These are phyloP conservation scores for Fusarium sp. DNA, from an alignment of 2,329 filamentous ascomycete species.

Conservation along the genomic window DNA sequence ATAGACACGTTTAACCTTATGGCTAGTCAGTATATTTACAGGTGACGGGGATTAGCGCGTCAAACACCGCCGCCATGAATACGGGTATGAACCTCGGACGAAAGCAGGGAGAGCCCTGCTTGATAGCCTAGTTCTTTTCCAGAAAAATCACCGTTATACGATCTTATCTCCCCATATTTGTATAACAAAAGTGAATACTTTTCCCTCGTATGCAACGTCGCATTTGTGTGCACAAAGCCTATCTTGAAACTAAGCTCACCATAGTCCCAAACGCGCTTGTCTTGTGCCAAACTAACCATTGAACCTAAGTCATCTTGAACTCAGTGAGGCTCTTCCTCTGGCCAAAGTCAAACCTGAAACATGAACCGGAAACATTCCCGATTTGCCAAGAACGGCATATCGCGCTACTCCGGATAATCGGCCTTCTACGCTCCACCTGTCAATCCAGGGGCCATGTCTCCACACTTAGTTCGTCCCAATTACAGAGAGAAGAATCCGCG, in stretches of 20 bases:
- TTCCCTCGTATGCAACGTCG: not conserved
- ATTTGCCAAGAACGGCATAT: not conserved
- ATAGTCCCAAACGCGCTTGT: not conserved
- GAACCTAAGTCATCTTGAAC: rapidly evolving
- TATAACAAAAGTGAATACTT: rapidly evolving
- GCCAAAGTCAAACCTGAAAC: not conserved
- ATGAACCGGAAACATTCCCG: not conserved
- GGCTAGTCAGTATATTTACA: rapidly evolving
- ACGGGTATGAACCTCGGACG: not conserved
- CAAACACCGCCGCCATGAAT: not conserved
- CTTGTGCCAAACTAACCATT: rapidly evolving
- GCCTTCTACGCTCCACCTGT: not conserved
- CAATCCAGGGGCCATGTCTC: not conserved
- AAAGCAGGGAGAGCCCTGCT: not conserved
- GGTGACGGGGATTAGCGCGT: rapidly evolving
- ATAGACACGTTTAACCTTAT: rapidly evolving
- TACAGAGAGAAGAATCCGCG: not conserved
- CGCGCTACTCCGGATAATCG: not conserved
- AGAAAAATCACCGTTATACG: not conserved
- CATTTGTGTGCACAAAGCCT: not conserved
- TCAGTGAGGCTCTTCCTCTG: not conserved
- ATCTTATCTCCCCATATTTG: not conserved
- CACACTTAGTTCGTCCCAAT: not conserved
- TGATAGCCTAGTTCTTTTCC: rapidly evolving
- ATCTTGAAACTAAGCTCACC: no score